Evolutionary conservation across 2,329 filamentous ascomycete species (phyloP).

Genomic region (Xylaria sp.): DNA sequence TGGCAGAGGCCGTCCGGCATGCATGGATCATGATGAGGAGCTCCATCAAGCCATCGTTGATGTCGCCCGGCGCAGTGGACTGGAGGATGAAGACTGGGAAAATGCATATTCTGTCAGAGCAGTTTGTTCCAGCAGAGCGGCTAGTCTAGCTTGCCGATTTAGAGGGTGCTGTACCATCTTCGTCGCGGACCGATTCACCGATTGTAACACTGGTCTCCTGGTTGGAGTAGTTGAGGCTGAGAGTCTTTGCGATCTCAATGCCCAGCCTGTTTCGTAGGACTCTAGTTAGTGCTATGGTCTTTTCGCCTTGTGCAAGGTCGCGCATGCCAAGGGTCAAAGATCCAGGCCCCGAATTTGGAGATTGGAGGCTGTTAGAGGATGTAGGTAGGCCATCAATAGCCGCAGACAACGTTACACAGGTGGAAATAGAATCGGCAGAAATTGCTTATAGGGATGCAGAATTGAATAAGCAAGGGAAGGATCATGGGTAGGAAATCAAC

Average conservation of each 20-base stretch:
- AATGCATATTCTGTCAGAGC: conserved; percentile 52
- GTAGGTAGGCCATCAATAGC: conserved; percentile 24
- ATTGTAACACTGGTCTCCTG: conserved; percentile 92
- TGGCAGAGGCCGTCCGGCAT: conserved; percentile 75
- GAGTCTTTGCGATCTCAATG: conserved; percentile 81
- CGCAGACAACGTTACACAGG: conserved; percentile 12
- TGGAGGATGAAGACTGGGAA: conserved; percentile 87
- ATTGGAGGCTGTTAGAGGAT: background rate
- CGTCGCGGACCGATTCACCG: conserved; percentile 94
- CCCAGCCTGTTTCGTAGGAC: conserved; percentile 66
- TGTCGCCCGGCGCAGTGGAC: conserved; percentile 92
- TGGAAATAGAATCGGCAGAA: conserved; percentile 5
- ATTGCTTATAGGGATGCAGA: background rate
- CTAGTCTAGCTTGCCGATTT: background rate
- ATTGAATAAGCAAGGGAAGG: background rate
- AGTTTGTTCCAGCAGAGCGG: conserved; percentile 72
- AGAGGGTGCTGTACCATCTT: conserved; percentile 72
- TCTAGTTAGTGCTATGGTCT: conserved; percentile 25
- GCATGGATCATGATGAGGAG: conserved; percentile 98
- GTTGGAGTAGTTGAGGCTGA: conserved; percentile 87
- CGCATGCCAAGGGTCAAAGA: conserved; percentile 6
- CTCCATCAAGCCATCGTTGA: conserved; percentile 99
- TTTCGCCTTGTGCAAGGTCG: conserved; percentile 20
- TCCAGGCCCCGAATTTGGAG: background rate
- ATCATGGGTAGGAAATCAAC: conserved; percentile 12